These are phyloP conservation scores for Asterionellopsis glacialis DNA, from an alignment of 108 stramenopile species.

Conservation along the genomic window DNA sequence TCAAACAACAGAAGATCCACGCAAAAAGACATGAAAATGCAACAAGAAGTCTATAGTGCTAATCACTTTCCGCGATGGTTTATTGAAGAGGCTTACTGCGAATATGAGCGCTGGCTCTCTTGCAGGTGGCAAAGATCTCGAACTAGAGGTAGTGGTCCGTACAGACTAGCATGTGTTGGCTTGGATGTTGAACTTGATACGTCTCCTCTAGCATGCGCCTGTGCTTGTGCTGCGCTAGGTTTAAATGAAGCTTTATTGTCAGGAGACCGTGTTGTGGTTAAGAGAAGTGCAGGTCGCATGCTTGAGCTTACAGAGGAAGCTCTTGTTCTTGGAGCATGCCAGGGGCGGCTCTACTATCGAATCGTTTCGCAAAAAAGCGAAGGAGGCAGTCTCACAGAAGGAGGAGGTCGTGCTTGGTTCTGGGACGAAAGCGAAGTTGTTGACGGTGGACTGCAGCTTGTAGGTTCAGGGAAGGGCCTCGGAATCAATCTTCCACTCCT, in stretches of 20 bases:
- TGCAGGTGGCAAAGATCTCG: conserved; percentile 27
- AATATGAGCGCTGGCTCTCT: conserved; percentile 65
- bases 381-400: conserved; percentile 80
- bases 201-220: conserved; percentile 68
- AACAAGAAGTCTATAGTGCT: background rate
- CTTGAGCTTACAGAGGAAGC: conserved; percentile 90
- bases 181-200: conserved; percentile 79
- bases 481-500: conserved; percentile 51
- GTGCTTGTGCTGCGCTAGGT: conserved; percentile 79
- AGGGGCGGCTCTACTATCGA: conserved; percentile 78
- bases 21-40: conserved; percentile 1
- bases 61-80: conserved; percentile 75
- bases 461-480: conserved; percentile 41
- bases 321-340: conserved; percentile 78
- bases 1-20: background rate
- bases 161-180: conserved; percentile 41
- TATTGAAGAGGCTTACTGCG: conserved; percentile 55
- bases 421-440: conserved; percentile 87
- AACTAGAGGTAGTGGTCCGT: conserved; percentile 69
- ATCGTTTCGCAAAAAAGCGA: conserved; percentile 86
- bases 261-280: conserved; percentile 83
- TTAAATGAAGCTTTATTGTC: conserved; percentile 59
- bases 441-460: conserved; percentile 62
- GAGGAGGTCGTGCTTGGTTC: conserved; percentile 77
- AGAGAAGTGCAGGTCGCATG: conserved; percentile 71